Evolutionary conservation across 208 protist species (phyloP).

Genomic region (Leishmania amazonensis): DNA sequence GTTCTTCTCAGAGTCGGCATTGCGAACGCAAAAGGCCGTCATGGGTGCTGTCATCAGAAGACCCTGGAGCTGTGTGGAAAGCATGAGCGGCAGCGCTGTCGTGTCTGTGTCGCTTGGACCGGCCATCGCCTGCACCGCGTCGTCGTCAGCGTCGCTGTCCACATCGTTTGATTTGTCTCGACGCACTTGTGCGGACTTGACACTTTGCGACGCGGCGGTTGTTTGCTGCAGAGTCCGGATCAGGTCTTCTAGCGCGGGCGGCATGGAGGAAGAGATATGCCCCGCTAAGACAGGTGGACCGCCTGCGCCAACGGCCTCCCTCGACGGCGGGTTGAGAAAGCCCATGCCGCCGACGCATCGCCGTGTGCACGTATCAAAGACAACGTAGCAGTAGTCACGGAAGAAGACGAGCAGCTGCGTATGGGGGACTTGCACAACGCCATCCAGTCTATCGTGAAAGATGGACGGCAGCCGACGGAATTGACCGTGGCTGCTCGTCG

Average conservation of each 20-base stretch:
- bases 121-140: neutral
- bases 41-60: conserved; percentile 6
- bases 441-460: conserved; percentile 27
- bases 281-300: neutral
- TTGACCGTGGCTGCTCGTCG: conserved; percentile 15
- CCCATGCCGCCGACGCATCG: conserved; percentile 29
- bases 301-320: neutral
- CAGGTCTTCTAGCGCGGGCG: conserved; percentile 7
- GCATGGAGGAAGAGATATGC: neutral
- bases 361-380: conserved; percentile 20
- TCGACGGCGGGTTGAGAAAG: conserved; percentile 3
- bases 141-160: conserved; percentile 9
- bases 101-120: neutral
- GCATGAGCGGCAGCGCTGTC: neutral
- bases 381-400: conserved; percentile 24
- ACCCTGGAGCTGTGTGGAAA: conserved; percentile 2
- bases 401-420: conserved; percentile 29
- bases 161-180: neutral
- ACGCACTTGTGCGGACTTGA: neutral
- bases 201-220: neutral
- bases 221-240: conserved; percentile 1
- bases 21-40: neutral
- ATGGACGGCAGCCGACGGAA: conserved; percentile 30
- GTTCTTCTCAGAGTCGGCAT: neutral
- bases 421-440: conserved; percentile 18